These are phyloP conservation scores for Oleoguttula mirabilis DNA, from an alignment of 495 filamentous ascomycete species.

Conservation along the genomic window DNA sequence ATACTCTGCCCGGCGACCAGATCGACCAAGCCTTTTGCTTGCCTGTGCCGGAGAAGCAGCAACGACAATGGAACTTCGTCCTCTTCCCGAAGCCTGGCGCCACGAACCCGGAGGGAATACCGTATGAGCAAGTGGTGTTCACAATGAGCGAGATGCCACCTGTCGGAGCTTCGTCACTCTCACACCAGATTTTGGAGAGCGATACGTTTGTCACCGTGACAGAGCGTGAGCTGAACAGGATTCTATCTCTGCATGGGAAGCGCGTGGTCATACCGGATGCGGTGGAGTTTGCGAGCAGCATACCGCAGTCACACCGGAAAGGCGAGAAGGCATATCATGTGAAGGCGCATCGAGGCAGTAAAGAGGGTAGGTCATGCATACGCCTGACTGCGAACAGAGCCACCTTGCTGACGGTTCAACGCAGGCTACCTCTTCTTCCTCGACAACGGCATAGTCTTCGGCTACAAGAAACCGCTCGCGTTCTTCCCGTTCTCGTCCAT, in stretches of 20 bases:
- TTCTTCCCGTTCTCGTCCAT: constrained; percentile 74
- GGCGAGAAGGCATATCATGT: constrained; percentile 84
- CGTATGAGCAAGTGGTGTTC: constrained; percentile 66
- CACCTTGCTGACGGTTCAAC: too few species aligned
- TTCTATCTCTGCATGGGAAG: constrained; percentile 40
- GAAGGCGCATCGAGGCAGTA: constrained; percentile 81
- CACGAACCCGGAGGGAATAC: constrained; percentile 15
- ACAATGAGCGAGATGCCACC: constrained; percentile 57
- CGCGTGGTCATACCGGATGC: constrained; percentile 57
- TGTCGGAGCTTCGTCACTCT: neutral
- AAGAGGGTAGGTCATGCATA: constrained; percentile 72
- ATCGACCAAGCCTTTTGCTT: constrained; percentile 59
- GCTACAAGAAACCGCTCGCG: constrained; percentile 86
- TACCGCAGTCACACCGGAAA: constrained; percentile 73
- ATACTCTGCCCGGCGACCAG: constrained; percentile 54
- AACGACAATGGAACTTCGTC: constrained; percentile 80
- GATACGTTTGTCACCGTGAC: constrained; percentile 47
- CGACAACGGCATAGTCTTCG: constrained; percentile 75
- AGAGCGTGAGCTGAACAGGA: constrained; percentile 49
- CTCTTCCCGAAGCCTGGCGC: constrained; percentile 52
- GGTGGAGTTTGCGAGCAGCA: constrained; percentile 62
- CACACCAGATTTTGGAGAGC: constrained; percentile 35
- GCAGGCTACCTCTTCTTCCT: constrained; percentile 81
- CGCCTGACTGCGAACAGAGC: too few species aligned
- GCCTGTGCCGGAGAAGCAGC: constrained; percentile 81